Percentiles rank a stretch among this genome's conserved stretches.
phyloP scores from a whole-genome alignment of 192 early-diverging fungal species.

The Coemansia erecta region DNA sequence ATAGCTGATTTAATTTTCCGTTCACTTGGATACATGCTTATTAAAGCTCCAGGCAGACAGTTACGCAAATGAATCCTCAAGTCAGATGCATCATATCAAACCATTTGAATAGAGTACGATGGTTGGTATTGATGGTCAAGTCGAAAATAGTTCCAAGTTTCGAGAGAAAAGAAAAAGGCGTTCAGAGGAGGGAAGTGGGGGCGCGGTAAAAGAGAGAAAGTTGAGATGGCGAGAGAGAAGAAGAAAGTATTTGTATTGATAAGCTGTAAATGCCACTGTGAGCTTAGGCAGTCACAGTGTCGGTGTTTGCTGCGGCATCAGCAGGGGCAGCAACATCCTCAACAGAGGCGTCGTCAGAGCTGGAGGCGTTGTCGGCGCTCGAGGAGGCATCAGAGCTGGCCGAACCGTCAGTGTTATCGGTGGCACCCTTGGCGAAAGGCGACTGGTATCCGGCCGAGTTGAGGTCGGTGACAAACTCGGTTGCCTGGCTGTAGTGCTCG shows the following conservation, averaged over 20 bases:
- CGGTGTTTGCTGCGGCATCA: too few relatives aligned
- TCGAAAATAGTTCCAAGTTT: not conserved
- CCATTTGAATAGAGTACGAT: not conserved
- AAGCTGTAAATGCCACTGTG: not conserved
- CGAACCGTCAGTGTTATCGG: slow-evolving; percentile 4
- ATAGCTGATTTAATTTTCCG: too few relatives aligned
- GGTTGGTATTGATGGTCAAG: not conserved
- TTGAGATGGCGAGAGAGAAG: not conserved
- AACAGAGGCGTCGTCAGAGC: not conserved
- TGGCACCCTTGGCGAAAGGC: slow-evolving; percentile 36
- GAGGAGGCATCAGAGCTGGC: not conserved
- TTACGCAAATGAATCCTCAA: too few relatives aligned
- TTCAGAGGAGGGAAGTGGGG: not conserved
- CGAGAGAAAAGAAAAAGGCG: not conserved
- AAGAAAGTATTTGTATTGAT: slow-evolving; percentile 5
- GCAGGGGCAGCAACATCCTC: too few relatives aligned
- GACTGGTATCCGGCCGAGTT: slow-evolving; percentile 45
- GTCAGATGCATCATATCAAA: not conserved
- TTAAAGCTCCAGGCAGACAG: too few relatives aligned
- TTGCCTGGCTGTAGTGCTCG: slow-evolving; percentile 33
- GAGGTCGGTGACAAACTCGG: slow-evolving; percentile 47
- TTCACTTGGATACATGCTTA: too few relatives aligned
- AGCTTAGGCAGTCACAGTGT: too few relatives aligned
- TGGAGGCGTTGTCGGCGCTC: too few relatives aligned
- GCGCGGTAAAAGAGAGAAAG: not conserved